A percentile compares a stretch with the other conserved stretches of the same genome.
Conservation (phyloP, 2,329 filamentous ascomycete genomes). For the Neonectria faginata region DNA sequence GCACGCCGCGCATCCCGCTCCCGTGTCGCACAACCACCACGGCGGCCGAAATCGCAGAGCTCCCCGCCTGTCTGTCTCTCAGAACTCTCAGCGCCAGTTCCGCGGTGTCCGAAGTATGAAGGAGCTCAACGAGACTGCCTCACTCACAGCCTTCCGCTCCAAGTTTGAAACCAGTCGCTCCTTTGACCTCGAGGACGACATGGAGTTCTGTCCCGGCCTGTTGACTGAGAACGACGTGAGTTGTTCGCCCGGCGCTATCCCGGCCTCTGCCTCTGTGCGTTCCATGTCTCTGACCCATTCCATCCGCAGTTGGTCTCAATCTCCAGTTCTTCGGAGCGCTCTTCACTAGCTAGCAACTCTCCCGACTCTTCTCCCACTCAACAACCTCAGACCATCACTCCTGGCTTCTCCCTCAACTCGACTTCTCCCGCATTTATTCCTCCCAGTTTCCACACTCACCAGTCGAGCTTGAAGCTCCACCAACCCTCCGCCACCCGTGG, state of each 20-base stretch:
- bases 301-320: conserved; percentile 83
- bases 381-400: conserved; percentile 82
- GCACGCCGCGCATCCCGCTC: conserved; percentile 68
- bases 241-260: conserved; percentile 45
- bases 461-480: conserved; percentile 81
- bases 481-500: conserved; percentile 90
- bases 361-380: conserved; percentile 92
- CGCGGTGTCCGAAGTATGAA: conserved; percentile 87
- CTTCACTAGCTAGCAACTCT: conserved; percentile 93
- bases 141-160: conserved; percentile 81
- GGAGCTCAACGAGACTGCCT: conserved; percentile 82
- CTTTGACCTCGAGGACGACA: conserved; percentile 95
- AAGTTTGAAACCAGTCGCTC: conserved; percentile 92
- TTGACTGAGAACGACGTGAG: conserved; percentile 94
- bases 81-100: conserved; percentile 88
- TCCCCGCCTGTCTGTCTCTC: conserved; percentile 81
- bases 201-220: conserved; percentile 93
- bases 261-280: conserved; percentile 25
- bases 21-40: conserved; percentile 80
- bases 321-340: conserved; percentile 92
- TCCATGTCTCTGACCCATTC: conserved; percentile 50
- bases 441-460: conserved; percentile 74
- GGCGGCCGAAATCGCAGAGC: conserved; percentile 87
- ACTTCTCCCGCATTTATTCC: conserved; percentile 75
- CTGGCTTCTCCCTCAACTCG: conserved; percentile 80